These are phyloP conservation scores for Spathaspora gorwiae DNA, from an alignment of 805 yeast species.

Conservation along the genomic window DNA sequence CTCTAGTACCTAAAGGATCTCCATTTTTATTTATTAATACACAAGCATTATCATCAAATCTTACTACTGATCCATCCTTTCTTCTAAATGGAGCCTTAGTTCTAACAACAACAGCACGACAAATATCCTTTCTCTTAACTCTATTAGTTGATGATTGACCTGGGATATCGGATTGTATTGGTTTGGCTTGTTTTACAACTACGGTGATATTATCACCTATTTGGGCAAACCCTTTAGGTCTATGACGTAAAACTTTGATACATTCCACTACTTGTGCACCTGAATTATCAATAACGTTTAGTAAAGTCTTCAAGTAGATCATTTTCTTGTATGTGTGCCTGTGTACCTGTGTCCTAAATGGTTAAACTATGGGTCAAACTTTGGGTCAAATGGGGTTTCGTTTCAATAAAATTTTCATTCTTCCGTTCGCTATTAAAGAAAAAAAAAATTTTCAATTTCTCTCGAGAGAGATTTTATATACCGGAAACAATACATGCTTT, in stretches of 20 bases:
- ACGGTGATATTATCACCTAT: constrained; percentile 93
- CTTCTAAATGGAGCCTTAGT: constrained; percentile 76
- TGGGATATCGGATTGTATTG: constrained; percentile 63
- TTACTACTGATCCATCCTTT: constrained; percentile 79
- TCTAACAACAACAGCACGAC: constrained; percentile 92
- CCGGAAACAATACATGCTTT: background rate
- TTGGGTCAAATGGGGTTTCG: background rate
- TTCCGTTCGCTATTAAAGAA: too few relatives aligned
- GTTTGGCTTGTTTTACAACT: constrained; percentile 88
- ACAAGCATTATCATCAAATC: constrained; percentile 96
- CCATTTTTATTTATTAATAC: constrained; percentile 87
- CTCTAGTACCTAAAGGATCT: constrained; percentile 94
- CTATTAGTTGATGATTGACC: constrained; percentile 73
- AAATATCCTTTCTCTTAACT: constrained; percentile 92
- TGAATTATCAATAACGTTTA: constrained; percentile 91
- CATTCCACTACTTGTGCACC: constrained; percentile 95
- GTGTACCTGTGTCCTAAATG: too few relatives aligned
- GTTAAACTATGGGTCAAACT: too few relatives aligned
- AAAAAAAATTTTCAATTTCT: too few relatives aligned
- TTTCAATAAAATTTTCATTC: too few relatives aligned
- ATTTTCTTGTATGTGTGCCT: constrained; percentile 29
- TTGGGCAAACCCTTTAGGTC: constrained; percentile 75
- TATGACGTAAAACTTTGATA: constrained; percentile 87
- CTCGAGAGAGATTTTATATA: background rate
- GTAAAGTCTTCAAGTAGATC: constrained; percentile 84